These are phyloP conservation scores for Suhomyces choctaworum DNA, from an alignment of 1,139 yeast species.

Conservation along the genomic window DNA sequence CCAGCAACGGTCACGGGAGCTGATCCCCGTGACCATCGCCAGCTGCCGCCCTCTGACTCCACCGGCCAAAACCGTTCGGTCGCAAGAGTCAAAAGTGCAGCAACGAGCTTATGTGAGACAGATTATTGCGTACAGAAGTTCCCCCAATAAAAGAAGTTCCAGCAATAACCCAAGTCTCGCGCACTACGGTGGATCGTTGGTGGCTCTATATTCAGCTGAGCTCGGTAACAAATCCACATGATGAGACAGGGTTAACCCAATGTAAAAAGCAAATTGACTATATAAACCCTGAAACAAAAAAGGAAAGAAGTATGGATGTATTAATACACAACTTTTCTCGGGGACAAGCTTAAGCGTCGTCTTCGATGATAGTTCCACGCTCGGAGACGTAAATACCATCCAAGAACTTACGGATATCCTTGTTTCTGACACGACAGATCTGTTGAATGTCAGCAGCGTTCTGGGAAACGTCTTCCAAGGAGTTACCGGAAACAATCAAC, in stretches of 20 bases:
- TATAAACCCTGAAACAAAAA: conserved; percentile 28
- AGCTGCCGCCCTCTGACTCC: conserved; percentile 3
- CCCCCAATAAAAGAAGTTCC: conserved; percentile 1
- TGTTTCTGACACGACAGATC: conserved; percentile 98
- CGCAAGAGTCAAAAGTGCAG: conserved; percentile 3
- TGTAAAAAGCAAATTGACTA: conserved; percentile 32
- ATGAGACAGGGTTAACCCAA: conserved; percentile 41
- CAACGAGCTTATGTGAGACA: background rate
- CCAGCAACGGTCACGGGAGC: background rate
- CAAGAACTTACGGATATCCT: conserved; percentile 99
- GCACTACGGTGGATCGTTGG: conserved; percentile 52
- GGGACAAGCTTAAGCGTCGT: conserved; percentile 25
- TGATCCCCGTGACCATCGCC: too few species aligned
- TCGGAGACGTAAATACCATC: conserved; percentile 99
- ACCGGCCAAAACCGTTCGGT: conserved; percentile 13
- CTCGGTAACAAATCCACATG: conserved; percentile 56
- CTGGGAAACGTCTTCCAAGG: conserved; percentile 97
- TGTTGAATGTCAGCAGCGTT: conserved; percentile 98
- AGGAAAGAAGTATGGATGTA: conserved; percentile 23
- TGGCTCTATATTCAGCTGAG: conserved; percentile 57
- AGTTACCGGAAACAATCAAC: conserved; percentile 90
- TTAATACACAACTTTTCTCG: conserved; percentile 21
- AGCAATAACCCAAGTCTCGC: conserved; percentile 16
- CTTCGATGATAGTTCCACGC: conserved; percentile 83
- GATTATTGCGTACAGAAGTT: background rate